Base-by-base conservation (phyloP, 2,329 filamentous ascomycete species). In the Claviceps citrina region DNA sequence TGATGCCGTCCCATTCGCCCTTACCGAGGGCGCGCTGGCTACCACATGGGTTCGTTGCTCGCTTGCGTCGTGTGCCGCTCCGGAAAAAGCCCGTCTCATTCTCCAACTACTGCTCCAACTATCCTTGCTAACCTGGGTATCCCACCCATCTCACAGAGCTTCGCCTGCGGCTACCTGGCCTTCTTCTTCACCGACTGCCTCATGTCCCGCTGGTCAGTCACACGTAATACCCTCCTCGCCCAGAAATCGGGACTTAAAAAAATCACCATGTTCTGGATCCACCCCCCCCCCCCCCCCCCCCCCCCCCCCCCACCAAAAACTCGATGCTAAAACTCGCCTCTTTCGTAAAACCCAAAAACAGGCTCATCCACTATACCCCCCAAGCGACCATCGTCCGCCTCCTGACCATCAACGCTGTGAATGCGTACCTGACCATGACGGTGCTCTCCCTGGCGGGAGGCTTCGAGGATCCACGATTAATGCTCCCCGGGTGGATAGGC, bases 101-200 rank as follows among this genome's bases (percentile, higher is more conserved):
- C n/a, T n/a, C n/a, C n/a, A n/a, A n/a, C n/a, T n/a, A n/a, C n/a
- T n/a, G n/a, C n/a, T n/a, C n/a, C n/a, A n/a, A n/a, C n/a, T n/a
- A n/a, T n/a, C n/a, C n/a, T n/a, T n/a, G n/a, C n/a, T n/a, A n/a
- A n/a, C n/a, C n/a, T n/a, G n/a, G n/a, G n/a, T n/a, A n/a, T n/a
- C n/a, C n/a, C n/a, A n/a, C n/a, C n/a, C n/a, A n/a, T n/a, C 32
- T 7, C 4, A 31, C 15, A 84, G 81, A 85, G 81, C 62, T 76
- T 73, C 53, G 78, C 81, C 43, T 83, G 80, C 16, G 82, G 78
- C 40, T 84, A 85, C 58, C 70, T 86, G 44, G 81, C 80, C 38
- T 87, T 84, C 59, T 83, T 84, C 64, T 87, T 87, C 56, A 83
- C 81, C 42, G 82, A 87, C 61, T 84, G 81, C 59, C 71, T 87